Evolutionary conservation across 495 filamentous ascomycete species (phyloP), one percentile per base, ranked within the genome.

Genomic region (Penicillium cosmopolitanum): DNA sequence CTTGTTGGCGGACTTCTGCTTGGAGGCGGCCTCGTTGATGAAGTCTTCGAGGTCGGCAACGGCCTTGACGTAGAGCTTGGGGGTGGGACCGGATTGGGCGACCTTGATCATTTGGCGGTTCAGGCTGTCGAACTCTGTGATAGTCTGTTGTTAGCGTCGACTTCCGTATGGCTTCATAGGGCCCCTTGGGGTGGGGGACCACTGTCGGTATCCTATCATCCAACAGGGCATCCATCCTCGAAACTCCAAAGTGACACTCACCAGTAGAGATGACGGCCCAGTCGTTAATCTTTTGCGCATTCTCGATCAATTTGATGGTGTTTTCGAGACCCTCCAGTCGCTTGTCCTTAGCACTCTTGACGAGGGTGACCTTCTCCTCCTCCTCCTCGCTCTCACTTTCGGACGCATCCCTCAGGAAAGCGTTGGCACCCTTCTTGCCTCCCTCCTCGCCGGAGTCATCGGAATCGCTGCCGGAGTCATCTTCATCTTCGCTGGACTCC

Each of bases 331-430:
- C 96, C 69, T 97, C 96, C 57, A 92, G 77, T 42, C 95, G 84
- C 83, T 99, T 99, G 76, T 98, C 93, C 79, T 97, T 98, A 53
- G 92, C 93, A 73, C 93, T 97, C 85, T 96, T 98, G 55, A 93
- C 87, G 58, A 96, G 78, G 53, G 90, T 93, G 53, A 86, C 85
- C 57, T 85, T 84, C 46, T 91, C 91, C 58, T 96, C 93, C 57
- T 91, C 90, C 65, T 90, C 89, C 64, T 87, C 90, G 54, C 91
- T 89, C 63, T 96, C 92, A 66, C 89, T 92, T 33, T 92, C 90
- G 19, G 82, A 84, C 9, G 78, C 84, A 72, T 89, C 88, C 64
- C 82, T 83, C 82, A 98, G 84, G 87, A 98, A 99, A 68, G 85
- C 83, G 61, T 77, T 88, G 51, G 86, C 85, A 68, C 90, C 92